Evolutionary conservation across 495 filamentous ascomycete species (phyloP).

Genomic region (Aspergillus biplanus): DNA sequence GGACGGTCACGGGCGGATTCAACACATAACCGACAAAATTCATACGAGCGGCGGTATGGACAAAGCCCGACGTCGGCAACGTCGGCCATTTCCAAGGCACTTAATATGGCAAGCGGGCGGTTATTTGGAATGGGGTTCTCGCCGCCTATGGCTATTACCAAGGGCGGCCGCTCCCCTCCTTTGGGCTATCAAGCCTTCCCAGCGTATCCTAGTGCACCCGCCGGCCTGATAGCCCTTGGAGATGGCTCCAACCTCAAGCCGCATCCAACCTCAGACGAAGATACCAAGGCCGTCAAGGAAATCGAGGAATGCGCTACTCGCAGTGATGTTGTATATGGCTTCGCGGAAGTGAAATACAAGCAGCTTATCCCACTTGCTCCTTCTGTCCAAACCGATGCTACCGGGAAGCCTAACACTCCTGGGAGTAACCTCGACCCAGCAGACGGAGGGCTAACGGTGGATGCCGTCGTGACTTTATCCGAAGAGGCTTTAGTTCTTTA

Average conservation of each 20-base stretch:
- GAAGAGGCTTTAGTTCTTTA: slow-evolving; percentile 96
- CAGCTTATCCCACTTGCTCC: slow-evolving; percentile 88
- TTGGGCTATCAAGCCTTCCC: slow-evolving; percentile 81
- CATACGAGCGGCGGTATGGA: slow-evolving; percentile 79
- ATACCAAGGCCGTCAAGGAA: slow-evolving; percentile 71
- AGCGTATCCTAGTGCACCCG: slow-evolving; percentile 74
- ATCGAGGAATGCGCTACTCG: slow-evolving; percentile 91
- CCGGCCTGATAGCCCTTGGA: slow-evolving; percentile 62
- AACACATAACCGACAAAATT: slow-evolving; percentile 66
- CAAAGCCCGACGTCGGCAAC: slow-evolving; percentile 79
- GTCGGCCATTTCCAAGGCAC: slow-evolving; percentile 89
- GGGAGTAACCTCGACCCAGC: slow-evolving; percentile 42
- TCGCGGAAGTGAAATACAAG: slow-evolving; percentile 98
- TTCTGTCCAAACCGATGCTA: slow-evolving; percentile 58
- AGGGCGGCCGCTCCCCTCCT: slow-evolving; percentile 71
- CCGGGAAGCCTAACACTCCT: slow-evolving; percentile 35
- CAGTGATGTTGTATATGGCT: slow-evolving; percentile 93
- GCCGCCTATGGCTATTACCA: slow-evolving; percentile 68
- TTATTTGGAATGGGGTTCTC: slow-evolving; percentile 76
- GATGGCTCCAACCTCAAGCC: slow-evolving; percentile 58
- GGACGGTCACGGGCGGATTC: slow-evolving; percentile 64
- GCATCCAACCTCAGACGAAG: slow-evolving; percentile 71
- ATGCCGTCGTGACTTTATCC: slow-evolving; percentile 82
- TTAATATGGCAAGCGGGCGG: slow-evolving; percentile 90
- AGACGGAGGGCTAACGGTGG: slow-evolving; percentile 67